Base-by-base conservation (phyloP, 768 basidiomycete genomes). In the Russula compacta region DNA sequence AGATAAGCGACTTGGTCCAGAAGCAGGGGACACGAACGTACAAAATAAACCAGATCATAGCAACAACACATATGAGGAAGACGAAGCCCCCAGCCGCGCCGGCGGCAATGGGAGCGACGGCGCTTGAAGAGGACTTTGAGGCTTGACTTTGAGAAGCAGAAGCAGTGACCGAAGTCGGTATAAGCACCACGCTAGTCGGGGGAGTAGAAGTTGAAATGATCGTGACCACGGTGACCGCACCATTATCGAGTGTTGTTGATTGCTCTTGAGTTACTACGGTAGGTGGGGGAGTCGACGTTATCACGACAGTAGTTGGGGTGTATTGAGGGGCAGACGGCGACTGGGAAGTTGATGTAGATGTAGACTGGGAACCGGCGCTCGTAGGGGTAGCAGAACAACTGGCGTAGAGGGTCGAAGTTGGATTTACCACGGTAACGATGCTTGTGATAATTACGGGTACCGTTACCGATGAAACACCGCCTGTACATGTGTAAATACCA, bases 51-150 rank as follows among this genome's bases (percentile, higher is more conserved):
- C 64, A 65, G 19, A 59, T 50, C 7, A 35, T n/a, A 5, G n/a
- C 39, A 14, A 65, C 66, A 10, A 50, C 35, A 17, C 15, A 40
- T 36, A 66, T 11, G 8, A 66, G 36, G 32, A 46, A 32, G 15
- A 56, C 11, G 35, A 66, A 66, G 17, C 66, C 66, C 36, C 59
- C 64, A 21, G 52, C 40, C 3, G 46, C 60, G 10, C 66, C 66
- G n/a, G 53, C 66, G 6, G 51, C 49, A 35, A 66, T 65, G 24
- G 64, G 59, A 6, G 4, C 59, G 4, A 61, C 29, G 12, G 15
- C 46, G 7, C 36, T 55, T 17, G 62, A 60, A 33, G 59, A 53
- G 17, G 43, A 55, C 17, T 24, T 57, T 24, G 56, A 39, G 14
- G 29, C 6, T 32, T 33, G 44, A 36, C 24, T 56, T 44, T 24